phyloP scores from a whole-genome alignment of 140 eudicot genomes.

The Oenanthe javanica region DNA sequence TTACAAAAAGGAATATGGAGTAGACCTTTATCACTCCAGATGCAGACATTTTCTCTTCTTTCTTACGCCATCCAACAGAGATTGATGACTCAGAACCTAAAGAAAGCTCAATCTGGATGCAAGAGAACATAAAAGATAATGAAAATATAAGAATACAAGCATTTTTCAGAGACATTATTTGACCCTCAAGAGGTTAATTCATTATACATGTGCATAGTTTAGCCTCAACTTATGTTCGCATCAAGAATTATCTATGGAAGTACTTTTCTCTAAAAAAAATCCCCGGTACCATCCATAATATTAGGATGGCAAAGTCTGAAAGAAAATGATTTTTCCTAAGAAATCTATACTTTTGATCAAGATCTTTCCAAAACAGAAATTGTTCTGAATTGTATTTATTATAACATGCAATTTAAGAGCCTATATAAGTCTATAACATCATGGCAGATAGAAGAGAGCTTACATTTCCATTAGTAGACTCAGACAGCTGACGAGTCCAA shows the following conservation, averaged over 20 bases:
- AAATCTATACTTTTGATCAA: neutral
- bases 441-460: slow-evolving; percentile 18
- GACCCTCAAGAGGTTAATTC: neutral
- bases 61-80: slow-evolving; percentile 94
- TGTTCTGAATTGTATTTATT: neutral
- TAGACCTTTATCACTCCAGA: slow-evolving; percentile 83
- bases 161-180: neutral
- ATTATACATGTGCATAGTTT: neutral
- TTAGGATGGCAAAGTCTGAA: neutral
- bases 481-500: slow-evolving; percentile 89
- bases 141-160: slow-evolving; percentile 4
- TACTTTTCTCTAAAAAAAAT: neutral
- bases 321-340: neutral
- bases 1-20: neutral
- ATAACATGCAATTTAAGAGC: neutral
- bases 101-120: slow-evolving; percentile 64
- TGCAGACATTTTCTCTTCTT: slow-evolving; percentile 72
- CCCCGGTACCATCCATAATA: neutral
- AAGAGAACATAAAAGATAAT: neutral
- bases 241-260: neutral
- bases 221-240: neutral
- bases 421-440: neutral
- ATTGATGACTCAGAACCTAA: slow-evolving; percentile 74
- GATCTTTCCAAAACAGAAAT: too few species aligned
- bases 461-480: slow-evolving; percentile 72